phyloP scores from a whole-genome alignment of 1,139 yeast genomes.

The Yamadazyma kanchanaburiensis region DNA sequence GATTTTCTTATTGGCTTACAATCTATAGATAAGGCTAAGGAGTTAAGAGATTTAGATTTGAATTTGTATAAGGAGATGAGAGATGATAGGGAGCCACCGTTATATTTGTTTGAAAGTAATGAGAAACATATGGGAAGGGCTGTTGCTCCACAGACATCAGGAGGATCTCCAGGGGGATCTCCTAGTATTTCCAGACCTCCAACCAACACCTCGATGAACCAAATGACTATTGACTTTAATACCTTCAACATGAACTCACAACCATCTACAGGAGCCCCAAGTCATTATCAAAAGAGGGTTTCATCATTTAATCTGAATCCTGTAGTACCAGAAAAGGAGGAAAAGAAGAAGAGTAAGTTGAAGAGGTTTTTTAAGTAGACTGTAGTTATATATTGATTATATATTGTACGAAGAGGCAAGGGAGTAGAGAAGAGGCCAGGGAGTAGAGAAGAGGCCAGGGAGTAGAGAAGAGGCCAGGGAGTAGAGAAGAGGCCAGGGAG shows the following conservation, averaged over 20 bases:
- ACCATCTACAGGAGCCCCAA: conserved; percentile 16
- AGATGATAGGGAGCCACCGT: conserved; percentile 30
- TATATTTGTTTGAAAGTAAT: conserved; percentile 28
- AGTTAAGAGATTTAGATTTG: conserved; percentile 30
- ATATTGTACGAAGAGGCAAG: too few relatives aligned
- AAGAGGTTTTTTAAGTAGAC: conserved; percentile 34
- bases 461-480: too few relatives aligned
- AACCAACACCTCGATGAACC: conserved; percentile 6
- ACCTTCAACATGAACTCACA: conserved; percentile 12
- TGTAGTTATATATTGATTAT: too few relatives aligned
- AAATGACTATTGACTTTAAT: conserved; percentile 14
- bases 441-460: too few relatives aligned
- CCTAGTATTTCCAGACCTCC: too few relatives aligned
- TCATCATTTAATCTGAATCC: conserved; percentile 11
- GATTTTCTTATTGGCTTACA: conserved; percentile 48
- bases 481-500: too few relatives aligned
- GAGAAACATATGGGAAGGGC: conserved; percentile 10
- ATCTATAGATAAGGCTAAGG: conserved; percentile 35
- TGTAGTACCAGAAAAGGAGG: conserved; percentile 9
- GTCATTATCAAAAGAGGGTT: conserved; percentile 29
- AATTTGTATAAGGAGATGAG: conserved; percentile 24
- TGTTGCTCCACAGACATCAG: conserved; percentile 1
- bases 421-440: too few relatives aligned
- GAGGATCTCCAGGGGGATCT: conserved; percentile 1
- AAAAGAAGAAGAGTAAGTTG: conserved; percentile 34